Conservation (phyloP, 1,284 basidiomycete species). For the Xerocomus amazonicus region DNA sequence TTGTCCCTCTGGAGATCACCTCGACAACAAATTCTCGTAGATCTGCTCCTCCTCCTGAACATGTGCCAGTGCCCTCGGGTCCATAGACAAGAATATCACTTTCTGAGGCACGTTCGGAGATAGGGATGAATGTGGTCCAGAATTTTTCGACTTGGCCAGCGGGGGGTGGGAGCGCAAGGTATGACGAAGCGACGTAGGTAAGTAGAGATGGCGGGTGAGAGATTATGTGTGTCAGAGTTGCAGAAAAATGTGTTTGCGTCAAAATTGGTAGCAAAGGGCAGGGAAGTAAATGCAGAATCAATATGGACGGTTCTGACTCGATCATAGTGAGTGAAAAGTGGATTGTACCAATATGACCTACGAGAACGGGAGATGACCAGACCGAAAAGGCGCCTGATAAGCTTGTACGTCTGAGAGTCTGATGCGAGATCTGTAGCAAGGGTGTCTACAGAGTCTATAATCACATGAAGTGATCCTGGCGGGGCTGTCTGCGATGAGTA, state of each 20-base stretch:
- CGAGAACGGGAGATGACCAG: slow-evolving; percentile 45
- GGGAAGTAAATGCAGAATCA: slow-evolving; percentile 61
- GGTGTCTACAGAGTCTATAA: slow-evolving; percentile 68
- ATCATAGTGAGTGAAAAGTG: slow-evolving; percentile 5
- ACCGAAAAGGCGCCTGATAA: slow-evolving; percentile 45
- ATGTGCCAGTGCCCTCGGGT: slow-evolving; percentile 48
- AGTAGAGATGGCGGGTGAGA: slow-evolving; percentile 67
- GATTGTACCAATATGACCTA: slow-evolving; percentile 30
- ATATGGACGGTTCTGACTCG: slow-evolving; percentile 53
- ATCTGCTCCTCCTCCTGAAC: slow-evolving; percentile 27
- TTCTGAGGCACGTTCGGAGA: slow-evolving; percentile 59
- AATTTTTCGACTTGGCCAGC: slow-evolving; percentile 60
- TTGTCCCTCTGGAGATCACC: slow-evolving; percentile 48
- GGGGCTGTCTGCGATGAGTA: slow-evolving; percentile 32
- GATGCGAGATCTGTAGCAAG: slow-evolving; percentile 56
- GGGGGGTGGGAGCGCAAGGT: slow-evolving; percentile 67
- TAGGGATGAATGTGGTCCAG: slow-evolving; percentile 68
- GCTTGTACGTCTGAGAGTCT: slow-evolving; percentile 47
- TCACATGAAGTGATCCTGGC: slow-evolving; percentile 46
- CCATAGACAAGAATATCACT: slow-evolving; percentile 61
- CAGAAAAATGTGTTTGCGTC: slow-evolving; percentile 59
- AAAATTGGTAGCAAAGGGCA: slow-evolving; percentile 55
- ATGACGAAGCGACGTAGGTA: slow-evolving; percentile 58
- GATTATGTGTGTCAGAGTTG: slow-evolving; percentile 61
- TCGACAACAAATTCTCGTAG: slow-evolving; percentile 57